phyloP scores from a whole-genome alignment of 257 asterid genomes.

The Cruciata laevipes region DNA sequence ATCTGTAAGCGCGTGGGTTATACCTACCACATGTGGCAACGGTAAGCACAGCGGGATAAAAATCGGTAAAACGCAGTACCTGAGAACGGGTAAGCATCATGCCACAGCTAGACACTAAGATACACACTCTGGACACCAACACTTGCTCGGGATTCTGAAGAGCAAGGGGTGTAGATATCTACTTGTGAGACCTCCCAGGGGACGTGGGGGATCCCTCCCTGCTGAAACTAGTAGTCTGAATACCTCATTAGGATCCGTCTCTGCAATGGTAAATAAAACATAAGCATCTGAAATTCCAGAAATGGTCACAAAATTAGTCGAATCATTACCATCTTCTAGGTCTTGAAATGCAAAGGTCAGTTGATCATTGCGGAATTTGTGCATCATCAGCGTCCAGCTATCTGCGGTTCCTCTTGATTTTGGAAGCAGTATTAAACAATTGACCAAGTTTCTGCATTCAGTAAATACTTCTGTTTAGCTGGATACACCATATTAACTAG shows the following conservation, averaged over 20 bases:
- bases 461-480: conserved; percentile 20
- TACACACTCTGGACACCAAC: conserved; percentile 56
- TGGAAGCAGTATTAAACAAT: conserved; percentile 70
- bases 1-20: conserved; percentile 46
- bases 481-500: conserved; percentile 18
- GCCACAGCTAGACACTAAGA: conserved; percentile 66
- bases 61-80: conserved; percentile 15
- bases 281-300: conserved; percentile 17
- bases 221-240: conserved; percentile 57
- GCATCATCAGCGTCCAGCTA: conserved; percentile 76
- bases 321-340: conserved; percentile 69
- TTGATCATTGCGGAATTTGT: conserved; percentile 51
- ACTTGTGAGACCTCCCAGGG: conserved; percentile 57
- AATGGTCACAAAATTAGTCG: conserved; percentile 19
- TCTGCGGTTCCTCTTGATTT: conserved; percentile 74
- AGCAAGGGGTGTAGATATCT: conserved; percentile 34
- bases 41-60: conserved; percentile 4
- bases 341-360: conserved; percentile 71
- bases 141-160: conserved; percentile 63
- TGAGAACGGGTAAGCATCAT: conserved; percentile 39
- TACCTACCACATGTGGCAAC: conserved; percentile 53
- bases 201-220: conserved; percentile 69
- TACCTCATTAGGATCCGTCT: conserved; percentile 40
- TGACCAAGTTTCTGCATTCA: conserved; percentile 67
- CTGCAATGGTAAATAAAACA: conserved; percentile 30